Conservation (phyloP, 768 basidiomycete genomes). For the Rhizopogon vinicolor region DNA sequence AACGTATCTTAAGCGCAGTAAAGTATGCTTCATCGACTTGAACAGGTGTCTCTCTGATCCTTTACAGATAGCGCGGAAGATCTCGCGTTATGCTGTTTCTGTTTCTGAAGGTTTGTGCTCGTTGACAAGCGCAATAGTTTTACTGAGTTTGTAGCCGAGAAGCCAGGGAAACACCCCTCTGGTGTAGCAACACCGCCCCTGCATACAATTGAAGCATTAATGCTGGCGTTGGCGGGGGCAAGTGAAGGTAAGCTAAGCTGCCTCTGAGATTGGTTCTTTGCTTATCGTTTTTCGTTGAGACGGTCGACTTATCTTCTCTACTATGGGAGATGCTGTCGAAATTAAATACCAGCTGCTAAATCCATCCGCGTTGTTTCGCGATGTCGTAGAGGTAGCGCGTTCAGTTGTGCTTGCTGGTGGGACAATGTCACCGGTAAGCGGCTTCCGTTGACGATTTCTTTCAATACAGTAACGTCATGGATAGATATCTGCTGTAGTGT, state of each 20-base stretch:
- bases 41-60: not conserved
- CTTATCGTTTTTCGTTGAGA: constrained; percentile 38
- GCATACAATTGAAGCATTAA: constrained; percentile 75
- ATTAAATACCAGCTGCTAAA: constrained; percentile 92
- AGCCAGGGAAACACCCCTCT: constrained; percentile 2
- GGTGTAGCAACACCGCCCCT: constrained; percentile 64
- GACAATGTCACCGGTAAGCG: constrained; percentile 92
- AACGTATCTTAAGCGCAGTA: constrained; percentile 76
- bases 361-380: constrained; percentile 79
- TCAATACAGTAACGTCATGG: not conserved
- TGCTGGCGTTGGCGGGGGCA: constrained; percentile 70
- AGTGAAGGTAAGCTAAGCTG: constrained; percentile 52
- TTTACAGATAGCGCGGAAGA: constrained; percentile 64
- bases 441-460: not conserved
- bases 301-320: constrained; percentile 65
- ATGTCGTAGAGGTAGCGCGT: constrained; percentile 77
- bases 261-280: not conserved
- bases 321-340: constrained; percentile 44
- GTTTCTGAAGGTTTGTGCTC: constrained; percentile 28
- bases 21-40: constrained; percentile 40
- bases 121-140: not conserved
- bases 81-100: constrained; percentile 79
- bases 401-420: constrained; percentile 92
- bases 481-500: constrained; percentile 83
- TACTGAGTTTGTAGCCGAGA: constrained; percentile 6